phyloP scores from a whole-genome alignment of 2,329 filamentous ascomycete genomes.

The Calonectria pauciramosa region DNA sequence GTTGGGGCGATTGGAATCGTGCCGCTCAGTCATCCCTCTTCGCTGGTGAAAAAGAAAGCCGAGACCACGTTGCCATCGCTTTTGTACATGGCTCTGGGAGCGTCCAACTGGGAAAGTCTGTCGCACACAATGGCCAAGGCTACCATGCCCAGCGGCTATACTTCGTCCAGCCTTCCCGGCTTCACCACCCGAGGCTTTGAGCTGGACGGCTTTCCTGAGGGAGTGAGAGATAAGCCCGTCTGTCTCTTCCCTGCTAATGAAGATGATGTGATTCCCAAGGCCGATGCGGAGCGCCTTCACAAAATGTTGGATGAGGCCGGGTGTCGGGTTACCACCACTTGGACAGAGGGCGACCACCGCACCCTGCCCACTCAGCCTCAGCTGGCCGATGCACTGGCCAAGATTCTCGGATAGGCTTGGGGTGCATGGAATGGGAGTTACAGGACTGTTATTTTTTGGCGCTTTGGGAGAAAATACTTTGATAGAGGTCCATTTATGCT shows the following conservation, averaged over 20 bases:
- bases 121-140: background rate
- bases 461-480: background rate
- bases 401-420: background rate
- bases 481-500: background rate
- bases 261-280: conserved; percentile 3
- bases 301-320: background rate
- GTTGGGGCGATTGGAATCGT: conserved; percentile 18
- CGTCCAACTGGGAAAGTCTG: background rate
- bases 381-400: background rate
- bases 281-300: background rate
- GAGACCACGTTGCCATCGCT: background rate
- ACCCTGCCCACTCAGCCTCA: background rate
- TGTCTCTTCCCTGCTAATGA: conserved; percentile 2
- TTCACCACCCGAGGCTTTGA: conserved; percentile 12
- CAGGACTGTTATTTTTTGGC: background rate
- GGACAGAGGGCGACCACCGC: conserved; percentile 21
- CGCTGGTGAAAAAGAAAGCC: background rate
- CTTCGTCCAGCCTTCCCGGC: background rate
- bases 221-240: background rate
- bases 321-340: background rate
- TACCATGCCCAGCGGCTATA: background rate
- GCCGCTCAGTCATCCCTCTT: background rate
- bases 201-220: background rate
- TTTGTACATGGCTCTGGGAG: background rate
- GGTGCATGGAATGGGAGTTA: background rate